These are phyloP conservation scores for Endotrypanum monterogeii DNA, from an alignment of 208 protist genomes.

Conservation along the genomic window DNA sequence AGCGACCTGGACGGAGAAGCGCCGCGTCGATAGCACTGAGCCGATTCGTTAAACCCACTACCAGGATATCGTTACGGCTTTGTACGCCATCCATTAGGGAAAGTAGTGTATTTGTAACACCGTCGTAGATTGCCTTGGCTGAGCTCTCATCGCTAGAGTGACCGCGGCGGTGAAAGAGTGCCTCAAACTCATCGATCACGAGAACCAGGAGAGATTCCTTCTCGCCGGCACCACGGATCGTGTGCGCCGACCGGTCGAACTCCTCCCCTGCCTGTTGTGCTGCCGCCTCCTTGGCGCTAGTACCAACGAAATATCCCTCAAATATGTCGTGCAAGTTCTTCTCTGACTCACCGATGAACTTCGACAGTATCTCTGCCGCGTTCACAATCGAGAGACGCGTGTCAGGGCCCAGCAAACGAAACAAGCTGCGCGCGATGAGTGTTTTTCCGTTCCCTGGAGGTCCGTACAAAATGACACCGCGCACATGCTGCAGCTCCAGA, in stretches of 20 bases:
- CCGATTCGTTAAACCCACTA: conserved; percentile 95
- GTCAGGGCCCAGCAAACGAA: conserved; percentile 94
- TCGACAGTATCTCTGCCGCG: conserved; percentile 98
- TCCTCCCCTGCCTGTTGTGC: conserved; percentile 12
- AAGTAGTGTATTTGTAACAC: conserved; percentile 98
- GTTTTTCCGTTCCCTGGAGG: conserved; percentile 99
- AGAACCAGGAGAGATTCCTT: conserved; percentile 95
- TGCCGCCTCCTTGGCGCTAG: conserved; percentile 37
- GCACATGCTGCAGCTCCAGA: conserved; percentile 97
- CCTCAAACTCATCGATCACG: conserved; percentile 99
- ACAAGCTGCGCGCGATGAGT: conserved; percentile 99
- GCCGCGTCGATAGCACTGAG: conserved; percentile 90
- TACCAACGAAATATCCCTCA: conserved; percentile 88
- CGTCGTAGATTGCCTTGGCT: conserved; percentile 95
- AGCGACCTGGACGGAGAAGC: conserved; percentile 92
- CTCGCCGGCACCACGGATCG: conserved; percentile 1
- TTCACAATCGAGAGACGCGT: conserved; percentile 91
- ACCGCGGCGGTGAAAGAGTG: conserved; percentile 96
- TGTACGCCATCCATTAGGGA: conserved; percentile 95
- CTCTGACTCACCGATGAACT: conserved; percentile 99
- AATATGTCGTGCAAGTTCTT: conserved; percentile 99
- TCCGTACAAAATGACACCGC: conserved; percentile 98
- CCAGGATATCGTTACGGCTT: conserved; percentile 88
- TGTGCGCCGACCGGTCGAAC: conserved; percentile 3
- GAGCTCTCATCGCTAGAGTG: conserved; percentile 92